Base-by-base conservation (phyloP, 2,329 filamentous ascomycete genomes). In the Emericellopsis atlantica region DNA sequence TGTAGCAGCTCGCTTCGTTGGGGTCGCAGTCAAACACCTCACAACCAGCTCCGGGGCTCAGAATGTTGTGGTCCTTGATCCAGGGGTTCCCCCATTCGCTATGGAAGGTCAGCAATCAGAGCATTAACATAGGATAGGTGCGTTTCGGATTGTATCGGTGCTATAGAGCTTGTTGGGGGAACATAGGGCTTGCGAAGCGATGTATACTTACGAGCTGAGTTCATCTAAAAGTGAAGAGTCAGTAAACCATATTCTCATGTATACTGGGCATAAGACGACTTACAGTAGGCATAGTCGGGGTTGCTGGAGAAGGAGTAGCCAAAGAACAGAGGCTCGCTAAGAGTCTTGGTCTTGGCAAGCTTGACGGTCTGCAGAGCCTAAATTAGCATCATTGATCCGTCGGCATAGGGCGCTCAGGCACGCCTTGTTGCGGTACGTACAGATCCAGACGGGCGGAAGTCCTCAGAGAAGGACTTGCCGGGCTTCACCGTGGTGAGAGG, bases 71-170 rank as follows among this genome's bases (percentile, higher is more conserved):
- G 39, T 50, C 45, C 41, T 44, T 43, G 32, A 55, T 56, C 37
- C 65, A 66, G 42, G 63, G 63, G 55, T 66, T 66, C 23, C 63
- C 63, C 22, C 37, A 64, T 48, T 62, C 44, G 26, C 48, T 50
- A 18, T 9, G 9, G 31, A 32, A 44, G 18, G 15, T 29, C 26
- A 29, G 26, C 12, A 12, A 9, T 29, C 12, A 6, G 9, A 21
- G 3, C 18, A 21, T 3, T 3, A 21, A 21, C 18, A 21, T 5
- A 21, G 18, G 18, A 21, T 21, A 5, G 18, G 18, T 21, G 18
- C 5, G 18, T 21, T 21, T 5, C 18, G 18, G 18, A 5, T 21
- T 21, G 18, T 21, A 21, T 21, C 4, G 18, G 18, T 3, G n/a
- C n/a, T n/a, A n/a, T n/a, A n/a, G n/a, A n/a, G n/a, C n/a, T n/a